Evolutionary conservation across 768 basidiomycete genomes (phyloP), one percentile per base, ranked within the genome.

Genomic region (Leccinum variicolor): DNA sequence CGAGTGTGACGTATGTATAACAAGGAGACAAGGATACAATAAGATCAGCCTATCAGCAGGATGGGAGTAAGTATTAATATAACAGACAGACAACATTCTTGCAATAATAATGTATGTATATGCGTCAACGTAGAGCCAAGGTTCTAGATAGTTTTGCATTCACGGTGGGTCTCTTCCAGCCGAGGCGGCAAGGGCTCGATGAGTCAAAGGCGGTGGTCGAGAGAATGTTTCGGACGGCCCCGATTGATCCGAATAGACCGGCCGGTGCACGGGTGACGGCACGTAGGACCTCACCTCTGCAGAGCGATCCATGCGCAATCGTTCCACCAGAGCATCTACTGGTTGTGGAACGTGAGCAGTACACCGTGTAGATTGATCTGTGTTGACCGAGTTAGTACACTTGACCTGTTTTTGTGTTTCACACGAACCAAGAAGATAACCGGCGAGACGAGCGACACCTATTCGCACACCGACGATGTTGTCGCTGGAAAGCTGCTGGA

Each of bases 401-500:
- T 41, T 8, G 47, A 50, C 34, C 45, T 15, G 46, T 21, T 54
- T 58, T 57, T 39, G 29, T 39, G 3, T 49, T 52, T 29, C 19
- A 51, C 53, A 76, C 84, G 68, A 72, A 89, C 89, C 80, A 62
- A 74, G 77, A 28, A 85, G 69, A 50, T 72, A 64, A 50, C 83
- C 83, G 43, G 86, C 73, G 48, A 92, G 80, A 50, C 93, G 82
- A n/a, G 94, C 87, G 3, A 93, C 79, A 7, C 85, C 89, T 56
- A 97, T 92, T 48, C 93, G 82, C 33, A 97, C 93, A 59, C 92
- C 94, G 52, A 90, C 79, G 13, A 96, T 85, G 34, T 68, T 66
- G 66, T 98, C 95, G 31, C 76, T 67, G 5, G 83, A 81, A 43
- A 95, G 77, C 46, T 68, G 64, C 26, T 76, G 71, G 19, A 95